Evolutionary conservation across 371 early-diverging fungal species (phyloP).

Genomic region (Mortierella sp.): DNA sequence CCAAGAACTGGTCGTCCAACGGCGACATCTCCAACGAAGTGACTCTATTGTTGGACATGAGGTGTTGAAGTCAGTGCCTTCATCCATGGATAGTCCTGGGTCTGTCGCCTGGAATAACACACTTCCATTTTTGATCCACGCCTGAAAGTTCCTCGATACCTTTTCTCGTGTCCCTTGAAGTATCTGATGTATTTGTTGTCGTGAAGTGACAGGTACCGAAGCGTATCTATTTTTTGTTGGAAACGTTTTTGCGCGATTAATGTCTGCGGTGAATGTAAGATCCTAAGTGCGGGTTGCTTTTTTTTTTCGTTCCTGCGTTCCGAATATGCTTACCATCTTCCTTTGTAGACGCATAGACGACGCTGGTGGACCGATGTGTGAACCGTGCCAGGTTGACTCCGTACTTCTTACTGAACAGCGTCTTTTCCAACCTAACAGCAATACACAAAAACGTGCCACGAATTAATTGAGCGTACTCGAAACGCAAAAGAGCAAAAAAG

Average conservation of each 20-base stretch:
- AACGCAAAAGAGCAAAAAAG: background rate
- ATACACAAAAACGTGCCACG: background rate
- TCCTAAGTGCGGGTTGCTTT: too few relatives aligned
- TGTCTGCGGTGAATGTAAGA: background rate
- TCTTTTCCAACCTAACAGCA: slow-evolving; percentile 70
- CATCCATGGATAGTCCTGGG: background rate
- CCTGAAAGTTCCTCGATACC: slow-evolving; percentile 61
- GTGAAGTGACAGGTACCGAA: slow-evolving; percentile 92
- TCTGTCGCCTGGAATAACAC: background rate
- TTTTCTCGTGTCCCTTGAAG: slow-evolving; percentile 87
- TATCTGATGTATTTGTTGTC: slow-evolving; percentile 95
- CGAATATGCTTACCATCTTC: slow-evolving; percentile 82
- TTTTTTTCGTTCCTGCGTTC: background rate
- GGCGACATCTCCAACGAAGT: slow-evolving; percentile 85
- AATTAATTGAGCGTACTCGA: background rate
- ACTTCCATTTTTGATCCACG: background rate
- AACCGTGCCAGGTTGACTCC: slow-evolving; percentile 88
- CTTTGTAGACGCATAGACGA: slow-evolving; percentile 94
- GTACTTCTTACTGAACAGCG: slow-evolving; percentile 85
- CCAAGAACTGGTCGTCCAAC: slow-evolving; percentile 79
- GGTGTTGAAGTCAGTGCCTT: background rate
- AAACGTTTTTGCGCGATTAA: too few relatives aligned
- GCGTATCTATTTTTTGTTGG: slow-evolving; percentile 72
- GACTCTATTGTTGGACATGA: slow-evolving; percentile 62
- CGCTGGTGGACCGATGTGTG: slow-evolving; percentile 80